These are phyloP conservation scores for Xylaria hypoxylon DNA, from an alignment of 2,329 filamentous ascomycete genomes.

Conservation along the genomic window DNA sequence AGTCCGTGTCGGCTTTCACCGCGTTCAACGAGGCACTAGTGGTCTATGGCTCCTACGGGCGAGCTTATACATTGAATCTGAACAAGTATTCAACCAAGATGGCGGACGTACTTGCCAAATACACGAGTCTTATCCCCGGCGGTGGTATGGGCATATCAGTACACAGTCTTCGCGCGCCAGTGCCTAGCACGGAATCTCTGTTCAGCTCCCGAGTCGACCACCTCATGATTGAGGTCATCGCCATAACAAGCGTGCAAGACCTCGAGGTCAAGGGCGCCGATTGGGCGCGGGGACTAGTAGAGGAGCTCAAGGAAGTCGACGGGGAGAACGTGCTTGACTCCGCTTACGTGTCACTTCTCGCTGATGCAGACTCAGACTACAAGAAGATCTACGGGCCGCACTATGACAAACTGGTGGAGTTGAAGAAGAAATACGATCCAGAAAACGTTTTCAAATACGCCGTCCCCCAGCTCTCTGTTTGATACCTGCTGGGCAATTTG, in stretches of 20 bases:
- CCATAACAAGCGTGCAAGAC: slow-evolving; percentile 42
- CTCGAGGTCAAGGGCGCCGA: slow-evolving; percentile 42
- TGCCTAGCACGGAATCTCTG: slow-evolving; percentile 43
- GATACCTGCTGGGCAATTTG: slow-evolving; percentile 7
- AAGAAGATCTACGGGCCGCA: slow-evolving; percentile 50
- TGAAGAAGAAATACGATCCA: slow-evolving; percentile 53
- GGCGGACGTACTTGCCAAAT: slow-evolving; percentile 45
- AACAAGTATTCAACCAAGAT: slow-evolving; percentile 45
- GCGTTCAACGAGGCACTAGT: slow-evolving; percentile 43
- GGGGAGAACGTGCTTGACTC: slow-evolving; percentile 46
- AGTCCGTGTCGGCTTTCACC: slow-evolving; percentile 30
- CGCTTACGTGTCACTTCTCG: slow-evolving; percentile 51
- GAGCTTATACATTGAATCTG: slow-evolving; percentile 41
- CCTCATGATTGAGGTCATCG: slow-evolving; percentile 53
- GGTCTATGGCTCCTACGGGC: slow-evolving; percentile 40
- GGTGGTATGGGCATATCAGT: slow-evolving; percentile 47
- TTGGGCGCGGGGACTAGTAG: slow-evolving; percentile 42
- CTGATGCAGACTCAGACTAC: slow-evolving; percentile 44
- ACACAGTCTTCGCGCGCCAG: slow-evolving; percentile 49
- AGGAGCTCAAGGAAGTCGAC: slow-evolving; percentile 41
- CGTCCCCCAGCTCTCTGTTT: slow-evolving; percentile 34
- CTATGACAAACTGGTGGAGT: slow-evolving; percentile 39
- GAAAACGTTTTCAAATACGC: slow-evolving; percentile 52
- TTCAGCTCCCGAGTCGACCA: slow-evolving; percentile 50
- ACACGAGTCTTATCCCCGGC: slow-evolving; percentile 42